Conservation (phyloP, 179 eudicot genomes). For the Corrigiola litoralis region DNA sequence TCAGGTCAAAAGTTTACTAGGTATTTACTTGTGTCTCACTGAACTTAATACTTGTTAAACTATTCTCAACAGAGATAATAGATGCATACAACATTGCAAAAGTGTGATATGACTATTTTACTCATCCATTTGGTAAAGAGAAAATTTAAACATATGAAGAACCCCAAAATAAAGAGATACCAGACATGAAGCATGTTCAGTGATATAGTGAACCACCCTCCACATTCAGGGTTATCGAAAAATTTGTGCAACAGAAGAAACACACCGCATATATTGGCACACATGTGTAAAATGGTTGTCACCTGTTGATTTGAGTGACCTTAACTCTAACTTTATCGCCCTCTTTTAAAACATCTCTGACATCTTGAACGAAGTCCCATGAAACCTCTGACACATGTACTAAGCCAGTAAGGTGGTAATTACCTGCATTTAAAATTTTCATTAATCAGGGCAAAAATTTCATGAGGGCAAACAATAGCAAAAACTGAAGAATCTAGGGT, state of each 20-base stretch:
- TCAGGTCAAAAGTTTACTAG: too few species aligned
- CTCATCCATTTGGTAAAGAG: background rate
- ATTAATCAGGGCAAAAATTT: constrained; percentile 7
- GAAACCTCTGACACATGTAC: constrained; percentile 95
- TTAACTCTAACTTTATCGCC: constrained; percentile 82
- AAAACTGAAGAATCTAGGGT: background rate
- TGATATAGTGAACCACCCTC: background rate
- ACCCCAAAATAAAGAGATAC: background rate
- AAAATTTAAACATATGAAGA: background rate
- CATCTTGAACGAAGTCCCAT: constrained; percentile 94
- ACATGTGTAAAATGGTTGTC: background rate
- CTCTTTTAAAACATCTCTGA: constrained; percentile 62
- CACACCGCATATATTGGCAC: background rate
- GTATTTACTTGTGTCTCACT: too few species aligned
- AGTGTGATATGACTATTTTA: too few species aligned
- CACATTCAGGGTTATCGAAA: background rate
- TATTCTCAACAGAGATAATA: too few species aligned
- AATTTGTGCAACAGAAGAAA: background rate
- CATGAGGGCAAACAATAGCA: background rate
- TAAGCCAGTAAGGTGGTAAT: constrained; percentile 79
- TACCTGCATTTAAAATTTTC: constrained; percentile 47
- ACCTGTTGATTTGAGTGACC: constrained; percentile 73
- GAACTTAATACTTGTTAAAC: too few species aligned
- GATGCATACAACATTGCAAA: too few species aligned
- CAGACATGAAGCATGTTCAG: too few species aligned